A percentile compares a stretch with the other conserved stretches of the same genome.
phyloP scores from a whole-genome alignment of 2,329 filamentous ascomycete genomes.

The Trichoderma cornu-damae region DNA sequence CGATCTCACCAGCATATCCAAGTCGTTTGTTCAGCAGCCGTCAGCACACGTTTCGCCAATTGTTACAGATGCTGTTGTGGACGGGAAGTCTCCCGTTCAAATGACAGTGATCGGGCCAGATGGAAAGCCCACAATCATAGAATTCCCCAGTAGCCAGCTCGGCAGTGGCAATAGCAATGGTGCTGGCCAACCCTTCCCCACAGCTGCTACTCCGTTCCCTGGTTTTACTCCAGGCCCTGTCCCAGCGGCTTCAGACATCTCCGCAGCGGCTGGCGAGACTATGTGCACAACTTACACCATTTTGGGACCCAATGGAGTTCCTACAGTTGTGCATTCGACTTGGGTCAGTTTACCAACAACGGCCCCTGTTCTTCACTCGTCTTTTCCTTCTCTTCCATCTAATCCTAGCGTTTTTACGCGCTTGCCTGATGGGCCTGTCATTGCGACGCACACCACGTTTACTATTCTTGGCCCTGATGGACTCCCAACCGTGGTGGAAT shows the following conservation, averaged over 20 bases:
- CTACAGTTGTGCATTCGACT: conserved; percentile 34
- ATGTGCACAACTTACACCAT: conserved; percentile 27
- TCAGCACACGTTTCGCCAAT: conserved; percentile 13
- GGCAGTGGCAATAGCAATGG: conserved; percentile 11
- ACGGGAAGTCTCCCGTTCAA: conserved; percentile 13
- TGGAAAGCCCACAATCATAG: conserved; percentile 29
- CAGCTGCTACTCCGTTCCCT: not conserved
- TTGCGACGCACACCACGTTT: conserved; percentile 2
- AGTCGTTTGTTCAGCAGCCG: conserved; percentile 8
- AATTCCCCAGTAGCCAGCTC: conserved; percentile 6
- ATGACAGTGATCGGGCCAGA: conserved; percentile 24
- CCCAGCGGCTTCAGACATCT: not conserved
- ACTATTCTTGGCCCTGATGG: conserved; percentile 19
- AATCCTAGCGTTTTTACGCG: not conserved
- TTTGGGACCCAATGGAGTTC: conserved; percentile 31
- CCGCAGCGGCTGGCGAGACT: conserved; percentile 11
- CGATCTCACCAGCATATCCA: not conserved
- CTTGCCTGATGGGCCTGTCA: conserved; percentile 13
- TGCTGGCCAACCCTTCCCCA: conserved; percentile 14
- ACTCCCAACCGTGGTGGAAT: conserved; percentile 15
- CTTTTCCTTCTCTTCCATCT: conserved; percentile 17
- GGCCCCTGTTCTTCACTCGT: not conserved
- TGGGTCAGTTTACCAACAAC: conserved; percentile 26
- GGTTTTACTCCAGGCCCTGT: not conserved
- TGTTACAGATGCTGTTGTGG: conserved; percentile 18